Evolutionary conservation across 2,329 filamentous ascomycete species (phyloP), one percentile per base, ranked within the genome.

Genomic region (Exophiala oligosperma): DNA sequence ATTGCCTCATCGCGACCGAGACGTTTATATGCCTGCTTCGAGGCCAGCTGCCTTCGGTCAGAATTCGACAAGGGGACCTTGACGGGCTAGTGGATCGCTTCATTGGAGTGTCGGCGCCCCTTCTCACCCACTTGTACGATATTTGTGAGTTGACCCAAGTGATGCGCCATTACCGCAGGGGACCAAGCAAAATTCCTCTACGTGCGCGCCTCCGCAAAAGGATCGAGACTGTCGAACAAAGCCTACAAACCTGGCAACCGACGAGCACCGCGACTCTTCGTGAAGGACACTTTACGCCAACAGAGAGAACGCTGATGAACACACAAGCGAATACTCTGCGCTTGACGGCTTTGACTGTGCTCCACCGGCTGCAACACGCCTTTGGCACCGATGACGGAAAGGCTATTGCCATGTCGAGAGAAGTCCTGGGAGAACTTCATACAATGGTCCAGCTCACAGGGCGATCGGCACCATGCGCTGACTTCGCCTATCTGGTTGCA

Each of bases 71-170:
- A 26, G 26, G 26, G 7, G 52, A 54, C 29, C 12, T 48, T 43
- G 28, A 54, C 3, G 32, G 35, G 5, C 7, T 35, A n/a, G 52
- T 54, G 12, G 52, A 54, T 40, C 52, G 52, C 9, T 54, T 54
- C 52, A 54, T 54, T 29, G 52, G 52, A 5, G 29, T 54, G 1
- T 54, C 52, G 4, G 52, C 41, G 5, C 29, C 52, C 2, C 14
- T 54, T 21, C 40, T 54, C 24, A 48, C 52, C 14, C 26, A 48
- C 23, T 37, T 54, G 8, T 38, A 54, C 29, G 52, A 54, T 12
- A 24, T 54, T 8, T 54, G 52, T 24, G n/a, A n/a, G 24, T 5
- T 54, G 26, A n/a, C 26, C 17, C 24, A 48, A n/a, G 2, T 21
- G 24, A 48, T 54, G 6, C n/a, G 14, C n/a, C 11, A 23, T 17